Conservation (phyloP, 164 flowering plant genomes). For the Macadamia tetraphylla region DNA sequence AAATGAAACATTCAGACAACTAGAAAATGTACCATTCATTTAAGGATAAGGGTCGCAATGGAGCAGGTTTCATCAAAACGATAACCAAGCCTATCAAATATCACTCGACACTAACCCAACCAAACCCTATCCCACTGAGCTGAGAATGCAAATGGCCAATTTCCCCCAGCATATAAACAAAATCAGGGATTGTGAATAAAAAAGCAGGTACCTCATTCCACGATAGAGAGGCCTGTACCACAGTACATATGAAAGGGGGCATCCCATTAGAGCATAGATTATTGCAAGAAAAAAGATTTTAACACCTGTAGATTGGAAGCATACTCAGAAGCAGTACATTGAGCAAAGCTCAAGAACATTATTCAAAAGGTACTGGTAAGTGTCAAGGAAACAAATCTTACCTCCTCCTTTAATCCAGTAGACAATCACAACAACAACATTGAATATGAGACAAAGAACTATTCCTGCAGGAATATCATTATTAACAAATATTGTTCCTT, state of each 20-base stretch:
- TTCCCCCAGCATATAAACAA: background rate
- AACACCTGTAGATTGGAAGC: conserved; percentile 53
- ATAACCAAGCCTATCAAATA: too few species aligned
- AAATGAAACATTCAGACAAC: too few species aligned
- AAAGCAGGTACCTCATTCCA: conserved; percentile 68
- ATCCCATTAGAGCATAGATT: conserved; percentile 79
- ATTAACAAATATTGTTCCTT: conserved; percentile 3
- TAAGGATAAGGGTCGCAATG: too few species aligned
- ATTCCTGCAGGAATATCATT: conserved; percentile 56
- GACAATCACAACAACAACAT: conserved; percentile 72
- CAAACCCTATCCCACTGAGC: too few species aligned
- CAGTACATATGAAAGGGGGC: conserved; percentile 84
- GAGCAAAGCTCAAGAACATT: background rate
- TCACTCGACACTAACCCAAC: too few species aligned
- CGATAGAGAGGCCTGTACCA: conserved; percentile 99
- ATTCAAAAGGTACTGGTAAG: conserved; percentile 1
- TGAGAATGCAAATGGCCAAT: too few species aligned
- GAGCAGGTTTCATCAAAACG: too few species aligned
- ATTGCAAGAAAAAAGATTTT: conserved; percentile 88
- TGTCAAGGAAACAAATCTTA: conserved; percentile 24
- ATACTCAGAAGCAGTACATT: conserved; percentile 12
- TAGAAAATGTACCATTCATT: too few species aligned
- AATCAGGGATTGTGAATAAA: background rate
- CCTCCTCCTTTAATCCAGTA: conserved; percentile 95
- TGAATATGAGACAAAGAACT: conserved; percentile 75